phyloP scores from a whole-genome alignment of 1,284 basidiomycete genomes.

The Earliella scabrosa region DNA sequence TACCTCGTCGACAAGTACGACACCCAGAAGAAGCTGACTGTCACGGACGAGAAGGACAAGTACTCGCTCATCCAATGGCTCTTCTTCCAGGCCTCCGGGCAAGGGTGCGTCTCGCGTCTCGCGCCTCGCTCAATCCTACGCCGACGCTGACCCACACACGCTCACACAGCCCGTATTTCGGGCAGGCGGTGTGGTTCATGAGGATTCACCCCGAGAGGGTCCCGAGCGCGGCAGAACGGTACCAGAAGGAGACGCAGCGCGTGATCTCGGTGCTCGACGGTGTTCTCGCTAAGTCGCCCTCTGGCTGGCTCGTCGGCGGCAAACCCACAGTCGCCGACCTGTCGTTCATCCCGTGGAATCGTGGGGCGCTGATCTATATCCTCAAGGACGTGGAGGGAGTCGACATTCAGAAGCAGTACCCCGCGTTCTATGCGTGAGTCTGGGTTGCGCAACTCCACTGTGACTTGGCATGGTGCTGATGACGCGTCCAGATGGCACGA shows the following conservation, averaged over 20 bases:
- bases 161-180: constrained; percentile 10
- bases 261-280: constrained; percentile 38
- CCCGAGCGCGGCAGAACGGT: constrained; percentile 1
- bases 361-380: constrained; percentile 8
- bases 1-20: constrained; percentile 42
- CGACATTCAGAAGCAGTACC: constrained; percentile 22
- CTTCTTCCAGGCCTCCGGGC: constrained; percentile 37
- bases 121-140: no score
- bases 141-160: background rate
- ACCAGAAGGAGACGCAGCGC: constrained; percentile 26
- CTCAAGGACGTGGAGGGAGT: constrained; percentile 13
- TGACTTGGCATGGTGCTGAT: background rate
- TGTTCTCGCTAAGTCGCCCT: constrained; percentile 27
- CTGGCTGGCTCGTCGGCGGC: constrained; percentile 24
- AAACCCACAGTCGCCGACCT: constrained; percentile 31
- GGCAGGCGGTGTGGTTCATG: constrained; percentile 2
- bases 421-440: constrained; percentile 22
- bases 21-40: constrained; percentile 34
- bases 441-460: background rate
- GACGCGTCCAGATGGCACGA: background rate
- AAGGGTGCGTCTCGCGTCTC: constrained; percentile 25
- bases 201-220: background rate
- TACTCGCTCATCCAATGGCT: constrained; percentile 34
- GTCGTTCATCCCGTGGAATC: constrained; percentile 28
- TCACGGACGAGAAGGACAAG: constrained; percentile 27